Evolutionary conservation across 306 rosid genomes (phyloP), one percentile per base, ranked within the genome.

Genomic region (Acacia acuminata): DNA sequence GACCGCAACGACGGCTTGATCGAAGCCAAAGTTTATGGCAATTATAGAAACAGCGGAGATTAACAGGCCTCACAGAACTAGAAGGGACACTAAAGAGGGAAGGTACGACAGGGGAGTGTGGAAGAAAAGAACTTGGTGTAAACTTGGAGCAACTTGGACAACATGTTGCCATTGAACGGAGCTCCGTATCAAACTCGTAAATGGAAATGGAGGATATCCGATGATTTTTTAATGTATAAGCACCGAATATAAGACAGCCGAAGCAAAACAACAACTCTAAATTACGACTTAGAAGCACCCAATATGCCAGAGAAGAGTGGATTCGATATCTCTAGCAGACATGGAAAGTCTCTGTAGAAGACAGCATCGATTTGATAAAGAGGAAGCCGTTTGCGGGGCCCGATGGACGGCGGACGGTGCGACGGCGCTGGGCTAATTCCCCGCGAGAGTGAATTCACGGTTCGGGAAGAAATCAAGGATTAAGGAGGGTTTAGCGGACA

Each of bases 131-230:
- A 36, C 40, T 65, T 51, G 9, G 78, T 42, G 25, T 79, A 77
- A 79, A 82, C n/a, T 79, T 53, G 55, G 60, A 42, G 75, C 75
- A 70, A 70, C 75, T 70, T 42, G 75, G 51, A 69, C 50, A 38
- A 11, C 74, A 69, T 4, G 17, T 20, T 40, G 74, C 50, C 74
- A 69, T 69, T 13, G 73, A 69, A 42, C 9, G 17, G 74, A 17
- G 51, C 48, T 40, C 16, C 22, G 25, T 36, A 20, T 36, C 73
- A 67, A 67, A 67, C 48, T n/a, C 25, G 15, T 17, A 7, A 38
- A 36, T 12, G 38, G 19, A 2, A 61, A 25, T 5, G 38, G 68
- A 5, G 68, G 38, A 25, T 61, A 61, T 25, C 3, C 19, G 38
- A 61, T 12, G 36, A 15, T 13, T 64, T 64, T 10, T 30, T 27